Base-by-base conservation (phyloP, 2,329 filamentous ascomycete species). In the Torrubiella hemipterigena region DNA sequence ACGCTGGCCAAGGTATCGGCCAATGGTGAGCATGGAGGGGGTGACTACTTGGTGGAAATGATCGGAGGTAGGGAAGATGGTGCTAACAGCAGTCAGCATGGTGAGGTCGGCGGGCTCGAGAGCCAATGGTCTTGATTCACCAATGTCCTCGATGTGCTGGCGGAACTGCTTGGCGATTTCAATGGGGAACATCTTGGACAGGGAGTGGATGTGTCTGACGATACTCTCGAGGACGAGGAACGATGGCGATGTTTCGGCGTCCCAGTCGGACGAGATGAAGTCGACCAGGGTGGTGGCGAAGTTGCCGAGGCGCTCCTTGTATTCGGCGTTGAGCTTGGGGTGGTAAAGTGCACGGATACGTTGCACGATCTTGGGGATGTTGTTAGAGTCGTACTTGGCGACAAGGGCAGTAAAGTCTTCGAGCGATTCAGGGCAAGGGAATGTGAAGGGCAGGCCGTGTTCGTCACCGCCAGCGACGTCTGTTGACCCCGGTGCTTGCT, bases 11-110 rank as follows among this genome's bases (percentile, higher is more conserved):
- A 98, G 67, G 55, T 82, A 95, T 33, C 84, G 75, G 10, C 72
- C 73, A 55, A 96, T 83, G n/a, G 78, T 71, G 5, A 95, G 73
- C 56, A 85, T 81, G 1, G 89, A 81, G 3, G 91, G 91, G 2
- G 91, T 98, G 24, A 85, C 81, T 21, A 96, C 84, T 45, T 91
- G 81, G 47, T 98, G 91, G 56, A 96, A 98, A 56, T 96, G 87
- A 55, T 98, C 91, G 1, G 87, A 95, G 0, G 91, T 94, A 5
- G 91, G 87, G 48, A 93, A 98, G 32, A 93, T 81, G 3, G 76
- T 77, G 24, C 79, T 76, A 37, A 95, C 73, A 0, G 84, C 86
- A 1, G 84, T 87, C 21, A 98, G 61, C n/a, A 93, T 59, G 15
- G 86, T 59, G 14, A 98, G 58, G 46, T 98, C 87, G 13, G 84